These are phyloP conservation scores for Telopea speciosissima DNA, from an alignment of 177 flowering plant genomes.

Conservation along the genomic window DNA sequence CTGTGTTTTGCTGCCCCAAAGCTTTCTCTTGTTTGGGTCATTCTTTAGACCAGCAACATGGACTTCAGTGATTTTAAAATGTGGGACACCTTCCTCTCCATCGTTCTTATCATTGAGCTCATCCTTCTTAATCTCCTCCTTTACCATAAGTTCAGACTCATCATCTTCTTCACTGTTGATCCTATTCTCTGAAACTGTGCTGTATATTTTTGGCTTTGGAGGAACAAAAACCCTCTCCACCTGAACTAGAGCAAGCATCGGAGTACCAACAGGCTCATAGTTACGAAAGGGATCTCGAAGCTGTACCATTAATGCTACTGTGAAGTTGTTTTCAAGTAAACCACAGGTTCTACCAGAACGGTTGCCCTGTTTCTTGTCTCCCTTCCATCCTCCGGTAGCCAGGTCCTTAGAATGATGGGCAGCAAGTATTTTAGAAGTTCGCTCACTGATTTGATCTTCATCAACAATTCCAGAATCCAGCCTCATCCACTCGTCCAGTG, in stretches of 20 bases:
- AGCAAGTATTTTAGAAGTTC: slow-evolving; percentile 70
- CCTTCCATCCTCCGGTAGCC: slow-evolving; percentile 42
- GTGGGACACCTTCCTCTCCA: slow-evolving; percentile 46
- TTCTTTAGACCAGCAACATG: slow-evolving; percentile 80
- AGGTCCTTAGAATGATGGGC: slow-evolving; percentile 80
- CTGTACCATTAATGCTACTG: slow-evolving; percentile 92
- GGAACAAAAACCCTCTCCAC: slow-evolving; percentile 84
- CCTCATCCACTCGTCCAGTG: slow-evolving; percentile 95
- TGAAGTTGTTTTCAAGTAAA: slow-evolving; percentile 81
- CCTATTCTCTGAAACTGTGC: slow-evolving; percentile 43
- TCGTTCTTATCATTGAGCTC: slow-evolving; percentile 22
- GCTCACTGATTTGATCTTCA: slow-evolving; percentile 60
- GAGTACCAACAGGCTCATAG: slow-evolving; percentile 89
- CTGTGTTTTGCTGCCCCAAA: slow-evolving; percentile 65
- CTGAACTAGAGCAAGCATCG: slow-evolving; percentile 93
- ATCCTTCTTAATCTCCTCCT: slow-evolving; percentile 23
- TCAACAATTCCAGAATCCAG: slow-evolving; percentile 79
- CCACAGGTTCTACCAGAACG: slow-evolving; percentile 58
- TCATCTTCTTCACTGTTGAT: slow-evolving; percentile 46
- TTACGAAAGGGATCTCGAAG: slow-evolving; percentile 88
- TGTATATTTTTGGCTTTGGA: slow-evolving; percentile 69
- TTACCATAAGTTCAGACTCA: slow-evolving; percentile 22
- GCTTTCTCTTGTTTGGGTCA: slow-evolving; percentile 59
- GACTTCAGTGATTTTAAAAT: slow-evolving; percentile 67
- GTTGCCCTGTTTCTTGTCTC: slow-evolving; percentile 47